phyloP scores from a whole-genome alignment of 441 rosid species.

The Pelargonium australe region DNA sequence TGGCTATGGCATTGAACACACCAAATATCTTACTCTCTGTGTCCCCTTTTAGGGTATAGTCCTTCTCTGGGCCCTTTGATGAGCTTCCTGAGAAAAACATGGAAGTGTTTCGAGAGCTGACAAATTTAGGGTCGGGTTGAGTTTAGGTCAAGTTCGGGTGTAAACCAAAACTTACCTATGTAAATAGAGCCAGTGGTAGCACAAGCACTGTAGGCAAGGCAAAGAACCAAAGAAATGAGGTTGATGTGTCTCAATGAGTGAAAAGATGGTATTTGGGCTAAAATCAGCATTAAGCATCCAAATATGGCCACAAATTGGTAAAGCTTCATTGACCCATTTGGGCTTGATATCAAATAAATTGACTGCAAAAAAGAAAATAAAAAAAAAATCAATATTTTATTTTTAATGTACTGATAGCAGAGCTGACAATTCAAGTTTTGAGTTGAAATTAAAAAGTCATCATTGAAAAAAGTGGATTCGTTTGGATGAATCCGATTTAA shows the following conservation, averaged over 20 bases:
- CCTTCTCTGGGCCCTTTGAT: conserved; percentile 31
- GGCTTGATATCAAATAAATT: conserved; percentile 37
- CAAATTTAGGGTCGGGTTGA: too few relatives aligned
- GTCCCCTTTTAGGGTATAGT: conserved; percentile 32
- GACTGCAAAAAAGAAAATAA: conserved; percentile 35
- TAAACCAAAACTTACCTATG: too few relatives aligned
- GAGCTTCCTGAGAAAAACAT: conserved; percentile 54
- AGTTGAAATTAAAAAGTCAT: too few relatives aligned
- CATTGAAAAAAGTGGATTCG: too few relatives aligned
- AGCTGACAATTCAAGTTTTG: too few relatives aligned
- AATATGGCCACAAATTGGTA: conserved; percentile 45
- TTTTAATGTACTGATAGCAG: too few relatives aligned
- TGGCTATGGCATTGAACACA: conserved; percentile 40
- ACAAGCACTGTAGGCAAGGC: conserved; percentile 39
- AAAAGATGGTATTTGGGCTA: conserved; percentile 58
- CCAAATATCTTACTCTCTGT: conserved; percentile 24
- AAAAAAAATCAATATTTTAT: too few relatives aligned
- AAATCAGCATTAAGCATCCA: conserved; percentile 26
- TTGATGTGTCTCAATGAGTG: conserved; percentile 55
- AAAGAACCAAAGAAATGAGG: conserved; percentile 39
- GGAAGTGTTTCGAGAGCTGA: too few relatives aligned
- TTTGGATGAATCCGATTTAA: too few relatives aligned
- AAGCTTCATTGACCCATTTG: conserved; percentile 40
- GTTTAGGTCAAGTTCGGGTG: too few relatives aligned
- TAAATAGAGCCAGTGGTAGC: conserved; percentile 34